Conservation (phyloP, 352 stramenopile species). For the Phytophthora fragariaefolia region DNA sequence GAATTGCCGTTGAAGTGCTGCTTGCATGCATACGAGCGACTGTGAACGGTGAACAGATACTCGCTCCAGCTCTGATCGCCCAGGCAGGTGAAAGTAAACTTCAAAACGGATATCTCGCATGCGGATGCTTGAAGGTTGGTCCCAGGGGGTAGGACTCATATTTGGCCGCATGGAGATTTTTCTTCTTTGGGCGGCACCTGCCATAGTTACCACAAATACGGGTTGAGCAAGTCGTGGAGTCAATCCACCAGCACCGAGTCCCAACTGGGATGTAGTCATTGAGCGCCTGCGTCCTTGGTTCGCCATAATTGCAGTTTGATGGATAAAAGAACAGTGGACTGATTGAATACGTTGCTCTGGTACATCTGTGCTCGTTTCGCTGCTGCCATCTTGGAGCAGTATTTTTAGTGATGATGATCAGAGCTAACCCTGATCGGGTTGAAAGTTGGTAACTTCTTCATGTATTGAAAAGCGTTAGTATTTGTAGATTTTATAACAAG, state of each 20-base stretch:
- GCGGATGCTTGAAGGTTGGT: conserved; percentile 28
- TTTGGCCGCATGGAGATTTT: conserved; percentile 15
- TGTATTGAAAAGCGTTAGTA: too few relatives aligned
- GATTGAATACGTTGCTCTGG: too few relatives aligned
- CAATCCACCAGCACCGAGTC: not conserved
- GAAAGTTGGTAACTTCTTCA: too few relatives aligned
- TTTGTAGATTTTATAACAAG: too few relatives aligned
- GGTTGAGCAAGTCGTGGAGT: conserved; percentile 23
- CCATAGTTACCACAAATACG: conserved; percentile 16
- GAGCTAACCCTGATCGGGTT: too few relatives aligned
- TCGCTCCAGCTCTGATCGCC: conserved; percentile 38
- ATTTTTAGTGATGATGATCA: conserved; percentile 27
- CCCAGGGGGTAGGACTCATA: conserved; percentile 10
- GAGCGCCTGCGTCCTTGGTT: conserved; percentile 8
- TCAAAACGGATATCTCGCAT: conserved; percentile 51
- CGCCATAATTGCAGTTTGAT: conserved; percentile 3
- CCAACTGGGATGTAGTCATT: conserved; percentile 9
- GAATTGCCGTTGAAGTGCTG: conserved; percentile 65
- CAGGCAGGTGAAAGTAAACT: conserved; percentile 56
- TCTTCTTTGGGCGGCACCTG: conserved; percentile 12
- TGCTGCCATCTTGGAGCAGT: conserved; percentile 6
- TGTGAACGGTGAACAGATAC: conserved; percentile 54
- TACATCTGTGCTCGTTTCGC: not conserved
- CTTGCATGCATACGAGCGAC: conserved; percentile 60
- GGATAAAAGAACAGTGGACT: not conserved